These are phyloP conservation scores for Vitis riparia DNA, from an alignment of 164 flowering plant genomes.

Conservation along the genomic window DNA sequence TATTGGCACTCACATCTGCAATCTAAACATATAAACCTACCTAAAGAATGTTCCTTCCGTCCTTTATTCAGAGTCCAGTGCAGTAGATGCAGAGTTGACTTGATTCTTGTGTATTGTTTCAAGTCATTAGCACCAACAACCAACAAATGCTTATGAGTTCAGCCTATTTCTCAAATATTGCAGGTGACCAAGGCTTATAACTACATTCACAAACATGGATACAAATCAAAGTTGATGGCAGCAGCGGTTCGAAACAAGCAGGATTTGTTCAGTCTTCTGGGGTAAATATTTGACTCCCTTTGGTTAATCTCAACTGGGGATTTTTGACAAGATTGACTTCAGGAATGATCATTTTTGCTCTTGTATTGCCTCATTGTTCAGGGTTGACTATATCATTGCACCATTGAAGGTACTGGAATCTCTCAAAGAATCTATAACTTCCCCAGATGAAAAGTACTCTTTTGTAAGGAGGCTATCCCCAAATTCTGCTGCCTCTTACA, in stretches of 20 bases:
- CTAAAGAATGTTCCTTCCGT: too few species aligned
- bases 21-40: too few species aligned
- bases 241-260: conserved; percentile 99
- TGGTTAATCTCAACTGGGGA: background rate
- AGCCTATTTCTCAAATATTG: background rate
- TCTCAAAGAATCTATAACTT: conserved; percentile 72
- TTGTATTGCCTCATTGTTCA: conserved; percentile 27
- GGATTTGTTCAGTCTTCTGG: conserved; percentile 85
- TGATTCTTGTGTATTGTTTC: too few species aligned
- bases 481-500: conserved; percentile 55
- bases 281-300: conserved; percentile 40
- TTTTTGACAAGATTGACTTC: background rate
- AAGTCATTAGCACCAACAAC: background rate
- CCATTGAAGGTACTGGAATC: conserved; percentile 92
- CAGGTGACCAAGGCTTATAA: conserved; percentile 92
- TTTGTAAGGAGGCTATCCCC: conserved; percentile 77
- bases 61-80: too few species aligned
- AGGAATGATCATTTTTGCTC: background rate
- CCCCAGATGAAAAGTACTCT: conserved; percentile 87
- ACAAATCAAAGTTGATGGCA: conserved; percentile 94
- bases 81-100: too few species aligned
- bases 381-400: conserved; percentile 92
- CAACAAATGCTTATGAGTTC: background rate
- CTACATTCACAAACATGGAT: conserved; percentile 91
- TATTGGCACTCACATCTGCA: too few species aligned